These are phyloP conservation scores for Chaetoceros muelleri DNA, from an alignment of 108 stramenopile species.

Conservation along the genomic window DNA sequence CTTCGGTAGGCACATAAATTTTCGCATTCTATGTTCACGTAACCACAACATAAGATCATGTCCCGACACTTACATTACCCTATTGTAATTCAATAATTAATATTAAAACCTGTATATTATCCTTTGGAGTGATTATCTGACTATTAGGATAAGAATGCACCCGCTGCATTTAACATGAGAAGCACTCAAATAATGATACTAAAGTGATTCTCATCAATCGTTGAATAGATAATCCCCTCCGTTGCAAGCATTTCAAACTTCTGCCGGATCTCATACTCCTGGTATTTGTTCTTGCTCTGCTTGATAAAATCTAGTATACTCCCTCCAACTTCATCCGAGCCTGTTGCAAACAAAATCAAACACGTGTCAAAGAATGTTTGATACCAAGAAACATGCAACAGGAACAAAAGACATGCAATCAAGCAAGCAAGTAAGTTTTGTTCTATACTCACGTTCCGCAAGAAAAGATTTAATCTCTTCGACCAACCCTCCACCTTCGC, in stretches of 20 bases:
- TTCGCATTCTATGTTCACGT: too few relatives aligned
- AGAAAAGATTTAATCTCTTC: neutral
- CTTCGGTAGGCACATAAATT: too few relatives aligned
- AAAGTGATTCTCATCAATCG: conserved; percentile 61
- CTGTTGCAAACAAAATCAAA: conserved; percentile 2
- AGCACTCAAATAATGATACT: too few relatives aligned
- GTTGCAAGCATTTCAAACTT: conserved; percentile 38
- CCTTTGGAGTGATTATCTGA: too few relatives aligned
- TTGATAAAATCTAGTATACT: conserved; percentile 16
- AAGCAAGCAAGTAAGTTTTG: too few relatives aligned
- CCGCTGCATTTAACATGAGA: too few relatives aligned
- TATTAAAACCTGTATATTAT: too few relatives aligned
- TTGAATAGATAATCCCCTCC: conserved; percentile 76
- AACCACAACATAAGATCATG: too few relatives aligned
- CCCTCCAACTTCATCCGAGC: conserved; percentile 24
- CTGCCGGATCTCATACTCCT: conserved; percentile 35
- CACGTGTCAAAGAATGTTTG: neutral
- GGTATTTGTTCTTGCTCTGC: conserved; percentile 12
- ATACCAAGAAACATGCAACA: neutral
- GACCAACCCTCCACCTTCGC: neutral
- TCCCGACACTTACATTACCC: too few relatives aligned
- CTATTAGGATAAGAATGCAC: too few relatives aligned
- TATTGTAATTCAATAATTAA: too few relatives aligned
- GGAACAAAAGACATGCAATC: too few relatives aligned
- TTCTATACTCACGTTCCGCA: neutral